Evolutionary conservation across 1,284 basidiomycete genomes (phyloP).

Genomic region (Rhodotorula mucilaginosa): DNA sequence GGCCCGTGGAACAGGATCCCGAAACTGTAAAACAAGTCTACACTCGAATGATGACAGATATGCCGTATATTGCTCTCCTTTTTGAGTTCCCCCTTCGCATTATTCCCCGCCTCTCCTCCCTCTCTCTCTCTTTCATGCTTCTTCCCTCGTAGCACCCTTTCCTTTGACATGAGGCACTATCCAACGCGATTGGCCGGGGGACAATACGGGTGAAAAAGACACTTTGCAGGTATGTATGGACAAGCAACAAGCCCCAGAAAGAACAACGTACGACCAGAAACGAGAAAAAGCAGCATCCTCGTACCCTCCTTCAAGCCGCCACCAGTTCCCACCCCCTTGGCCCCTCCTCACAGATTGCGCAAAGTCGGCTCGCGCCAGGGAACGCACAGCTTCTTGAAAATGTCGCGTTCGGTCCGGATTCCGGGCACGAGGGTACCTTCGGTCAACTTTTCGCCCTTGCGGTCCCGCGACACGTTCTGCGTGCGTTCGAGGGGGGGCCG

Average conservation of each 20-base stretch:
- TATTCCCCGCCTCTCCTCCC: background rate
- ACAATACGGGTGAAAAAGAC: background rate
- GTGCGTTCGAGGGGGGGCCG: background rate
- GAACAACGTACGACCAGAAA: background rate
- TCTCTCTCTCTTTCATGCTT: too few relatives aligned
- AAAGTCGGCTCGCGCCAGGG: background rate
- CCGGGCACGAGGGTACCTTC: conserved; percentile 55
- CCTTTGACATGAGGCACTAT: too few relatives aligned
- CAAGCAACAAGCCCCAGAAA: conserved; percentile 3
- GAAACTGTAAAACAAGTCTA: conserved; percentile 10
- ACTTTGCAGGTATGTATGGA: background rate
- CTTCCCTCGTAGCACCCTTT: background rate
- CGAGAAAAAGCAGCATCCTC: background rate
- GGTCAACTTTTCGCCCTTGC: conserved; percentile 56
- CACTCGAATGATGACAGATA: background rate
- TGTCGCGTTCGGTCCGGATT: conserved; percentile 71
- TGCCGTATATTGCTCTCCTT: background rate
- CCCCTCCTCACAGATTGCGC: background rate
- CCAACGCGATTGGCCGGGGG: background rate
- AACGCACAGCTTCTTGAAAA: conserved; percentile 65
- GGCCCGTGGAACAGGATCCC: conserved; percentile 13
- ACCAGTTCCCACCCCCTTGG: background rate
- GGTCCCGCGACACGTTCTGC: conserved; percentile 53
- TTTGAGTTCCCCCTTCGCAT: background rate
- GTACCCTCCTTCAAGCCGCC: background rate